Percentiles rank a stretch among this genome's conserved stretches.
phyloP scores from a whole-genome alignment of 768 basidiomycete genomes.

The Tephrocybe sp. region DNA sequence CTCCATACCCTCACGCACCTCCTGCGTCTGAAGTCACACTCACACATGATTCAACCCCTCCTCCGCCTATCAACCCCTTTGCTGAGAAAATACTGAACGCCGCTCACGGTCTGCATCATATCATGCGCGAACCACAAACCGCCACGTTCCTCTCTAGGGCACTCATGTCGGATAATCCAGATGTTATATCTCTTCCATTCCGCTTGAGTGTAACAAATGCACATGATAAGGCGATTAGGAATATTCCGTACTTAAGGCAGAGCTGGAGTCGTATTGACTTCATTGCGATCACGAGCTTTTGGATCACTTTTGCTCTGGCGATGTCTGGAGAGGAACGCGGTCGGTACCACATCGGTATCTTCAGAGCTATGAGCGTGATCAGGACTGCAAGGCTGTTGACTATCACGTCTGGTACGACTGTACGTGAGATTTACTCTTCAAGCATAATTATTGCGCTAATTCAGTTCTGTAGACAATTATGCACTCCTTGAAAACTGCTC shows the following conservation, averaged over 20 bases:
- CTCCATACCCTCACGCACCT: constrained; percentile 23
- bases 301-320: constrained; percentile 79
- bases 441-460: not conserved
- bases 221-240: constrained; percentile 57
- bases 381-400: constrained; percentile 80
- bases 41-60: constrained; percentile 27
- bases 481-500: constrained; percentile 87
- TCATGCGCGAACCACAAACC: constrained; percentile 43
- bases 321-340: constrained; percentile 67
- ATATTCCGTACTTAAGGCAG: constrained; percentile 88
- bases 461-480: constrained; percentile 63
- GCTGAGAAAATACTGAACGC: constrained; percentile 32
- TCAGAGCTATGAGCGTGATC: constrained; percentile 86
- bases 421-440: constrained; percentile 34
- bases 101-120: constrained; percentile 35
- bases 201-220: constrained; percentile 56
- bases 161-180: constrained; percentile 44
- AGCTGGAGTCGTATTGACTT: constrained; percentile 92
- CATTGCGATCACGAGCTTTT: constrained; percentile 83
- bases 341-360: constrained; percentile 75
- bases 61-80: constrained; percentile 24
- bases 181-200: constrained; percentile 60
- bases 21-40: constrained; percentile 24
- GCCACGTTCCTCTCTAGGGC: constrained; percentile 52
- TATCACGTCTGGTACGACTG: constrained; percentile 90